Percentiles rank a stretch among this genome's conserved stretches.
Evolutionary conservation across 441 rosid species (phyloP).

Genomic region (Gossypium trilobum): DNA sequence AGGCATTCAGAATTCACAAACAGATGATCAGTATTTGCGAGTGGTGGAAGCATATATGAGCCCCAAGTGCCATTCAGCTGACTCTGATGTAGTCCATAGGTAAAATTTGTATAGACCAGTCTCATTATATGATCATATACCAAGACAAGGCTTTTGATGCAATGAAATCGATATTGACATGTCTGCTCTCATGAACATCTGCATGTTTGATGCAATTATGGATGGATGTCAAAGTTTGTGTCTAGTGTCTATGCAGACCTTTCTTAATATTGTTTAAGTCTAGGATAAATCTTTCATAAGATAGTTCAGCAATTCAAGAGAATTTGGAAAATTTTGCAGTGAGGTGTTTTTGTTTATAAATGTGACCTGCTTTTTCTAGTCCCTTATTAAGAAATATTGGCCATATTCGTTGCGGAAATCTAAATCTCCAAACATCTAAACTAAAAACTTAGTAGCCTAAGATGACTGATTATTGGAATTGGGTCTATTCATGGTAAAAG

Average conservation of each 20-base stretch:
- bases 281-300: neutral
- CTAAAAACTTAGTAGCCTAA: neutral
- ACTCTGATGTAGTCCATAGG: slow-evolving; percentile 60
- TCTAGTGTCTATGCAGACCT: neutral
- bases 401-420: neutral
- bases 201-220: neutral
- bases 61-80: slow-evolving; percentile 72
- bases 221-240: neutral
- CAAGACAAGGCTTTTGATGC: neutral
- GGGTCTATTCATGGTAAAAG: too few relatives aligned
- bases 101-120: slow-evolving; percentile 19
- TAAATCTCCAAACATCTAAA: neutral
- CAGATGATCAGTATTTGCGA: slow-evolving; percentile 37
- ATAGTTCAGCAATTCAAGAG: neutral
- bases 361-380: neutral
- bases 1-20: slow-evolving; percentile 22
- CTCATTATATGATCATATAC: neutral
- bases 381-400: neutral
- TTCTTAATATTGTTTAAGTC: neutral
- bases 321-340: neutral
- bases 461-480: neutral
- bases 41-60: slow-evolving; percentile 74
- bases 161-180: neutral
- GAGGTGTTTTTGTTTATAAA: neutral
- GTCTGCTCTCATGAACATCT: neutral